A percentile compares a stretch with the other conserved stretches of the same genome.
Evolutionary conservation across 2,329 filamentous ascomycete genomes (phyloP).

Genomic region (Fusarium subtropicale): DNA sequence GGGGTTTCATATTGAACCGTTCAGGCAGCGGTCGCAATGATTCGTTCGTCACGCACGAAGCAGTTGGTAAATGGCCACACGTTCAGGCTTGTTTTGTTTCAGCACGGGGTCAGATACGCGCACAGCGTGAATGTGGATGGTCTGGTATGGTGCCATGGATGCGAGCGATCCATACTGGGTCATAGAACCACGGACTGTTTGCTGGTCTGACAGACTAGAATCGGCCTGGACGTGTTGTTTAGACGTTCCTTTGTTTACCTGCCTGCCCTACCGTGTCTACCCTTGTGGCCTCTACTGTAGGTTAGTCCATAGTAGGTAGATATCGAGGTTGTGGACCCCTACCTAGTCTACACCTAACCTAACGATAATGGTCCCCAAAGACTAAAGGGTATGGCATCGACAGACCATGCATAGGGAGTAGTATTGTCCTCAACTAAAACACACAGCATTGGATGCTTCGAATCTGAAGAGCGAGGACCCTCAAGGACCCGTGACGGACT

Average conservation of each 20-base stretch:
- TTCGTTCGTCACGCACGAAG: slow-evolving; percentile 37
- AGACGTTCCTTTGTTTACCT: slow-evolving; percentile 13
- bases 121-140: slow-evolving; percentile 37
- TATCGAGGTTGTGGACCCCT: slow-evolving; percentile 35
- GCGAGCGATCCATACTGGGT: slow-evolving; percentile 7
- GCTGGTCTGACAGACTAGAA: slow-evolving; percentile 9
- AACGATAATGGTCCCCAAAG: slow-evolving; percentile 20
- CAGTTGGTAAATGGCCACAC: slow-evolving; percentile 34
- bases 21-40: slow-evolving; percentile 32
- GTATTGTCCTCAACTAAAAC: slow-evolving; percentile 9
- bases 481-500: slow-evolving; percentile 35
- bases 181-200: slow-evolving; percentile 13
- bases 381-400: slow-evolving; percentile 33
- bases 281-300: not conserved
- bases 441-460: slow-evolving; percentile 8
- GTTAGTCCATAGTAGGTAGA: not conserved
- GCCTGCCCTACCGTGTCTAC: slow-evolving; percentile 1
- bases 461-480: slow-evolving; percentile 19
- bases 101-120: slow-evolving; percentile 41
- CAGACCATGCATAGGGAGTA: slow-evolving; percentile 36
- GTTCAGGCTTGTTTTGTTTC: slow-evolving; percentile 46
- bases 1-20: slow-evolving; percentile 45
- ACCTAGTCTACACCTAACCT: not conserved
- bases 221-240: slow-evolving; percentile 3
- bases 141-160: slow-evolving; percentile 29